Base-by-base conservation (phyloP, 306 rosid species). In the Crataegus laevigata region DNA sequence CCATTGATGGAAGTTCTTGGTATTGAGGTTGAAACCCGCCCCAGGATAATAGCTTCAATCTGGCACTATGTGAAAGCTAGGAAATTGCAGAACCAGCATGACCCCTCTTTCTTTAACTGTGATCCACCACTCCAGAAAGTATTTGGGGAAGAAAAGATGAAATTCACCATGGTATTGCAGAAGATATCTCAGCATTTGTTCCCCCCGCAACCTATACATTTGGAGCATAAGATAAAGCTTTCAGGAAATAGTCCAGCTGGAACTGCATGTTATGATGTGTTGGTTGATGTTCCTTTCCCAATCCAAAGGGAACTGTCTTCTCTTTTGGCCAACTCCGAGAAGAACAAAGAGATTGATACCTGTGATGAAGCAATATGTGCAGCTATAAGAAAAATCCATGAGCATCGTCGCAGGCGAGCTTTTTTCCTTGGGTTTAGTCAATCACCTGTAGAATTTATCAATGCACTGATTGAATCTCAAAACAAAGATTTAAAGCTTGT, bases 31-130 rank as follows among this genome's bases (percentile, higher is more conserved):
- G 99, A 96, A 79, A 89, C 99, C 74, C 98, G 98, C 51, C 98
- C 99, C 0, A 88, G 99, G 83, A 89, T 96, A 72, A 87, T 96
- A 75, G 93, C 97, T 76, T 97, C 99, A 2, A 90, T 96, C 74
- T 96, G 99, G 99, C 98, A 96, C 84, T 96, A 96, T 86, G 99
- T 96, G 76, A 96, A 96, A 89, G 99, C 99, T 74, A 85, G 99
- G 82, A 96, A 92, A 73, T 84, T 96, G 85, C 99, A 96, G 83
- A 89, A 83, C 87, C 93, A 90, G 28, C 84, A 81, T 30, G 99
- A 96, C 77, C 96, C 98, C 13, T 85, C 99, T 32, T 83, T 83
- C 82, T 96, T 96, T 70, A 79, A 74, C 75, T 96, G 99, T 28
- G 99, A 96, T 79, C 94, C 82, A 22, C 89, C 98, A 26, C 99